Conservation (phyloP, 176 grass and related monocot genomes). For the Puccinellia tenuiflora region DNA sequence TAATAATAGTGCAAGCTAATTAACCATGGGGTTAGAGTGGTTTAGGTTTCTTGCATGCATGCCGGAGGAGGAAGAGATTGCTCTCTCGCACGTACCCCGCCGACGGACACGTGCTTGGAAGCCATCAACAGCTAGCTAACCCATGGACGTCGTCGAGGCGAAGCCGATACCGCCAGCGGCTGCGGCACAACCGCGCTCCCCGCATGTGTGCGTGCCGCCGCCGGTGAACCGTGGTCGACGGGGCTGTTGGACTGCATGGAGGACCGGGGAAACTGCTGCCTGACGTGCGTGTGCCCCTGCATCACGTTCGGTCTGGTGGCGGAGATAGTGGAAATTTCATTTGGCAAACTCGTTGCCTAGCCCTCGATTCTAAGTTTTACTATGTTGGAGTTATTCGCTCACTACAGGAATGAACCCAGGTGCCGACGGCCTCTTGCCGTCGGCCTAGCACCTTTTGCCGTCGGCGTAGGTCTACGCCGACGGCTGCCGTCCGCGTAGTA, state of each 20-base stretch:
- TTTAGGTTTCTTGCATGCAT: background rate
- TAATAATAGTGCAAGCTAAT: background rate
- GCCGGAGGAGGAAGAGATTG: too few relatives aligned
- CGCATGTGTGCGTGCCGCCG: background rate
- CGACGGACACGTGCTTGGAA: too few relatives aligned
- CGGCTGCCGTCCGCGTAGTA: too few relatives aligned
- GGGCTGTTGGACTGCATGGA: background rate
- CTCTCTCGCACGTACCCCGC: too few relatives aligned
- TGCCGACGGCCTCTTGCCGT: too few relatives aligned
- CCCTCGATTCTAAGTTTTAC: too few relatives aligned
- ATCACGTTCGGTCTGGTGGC: background rate
- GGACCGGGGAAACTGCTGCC: background rate
- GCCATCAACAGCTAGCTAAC: too few relatives aligned
- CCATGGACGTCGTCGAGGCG: background rate
- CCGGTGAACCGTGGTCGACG: background rate
- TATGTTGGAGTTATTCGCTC: too few relatives aligned
- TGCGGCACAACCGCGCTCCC: background rate
- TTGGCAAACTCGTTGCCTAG: too few relatives aligned
- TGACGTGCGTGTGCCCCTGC: background rate
- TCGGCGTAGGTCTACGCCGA: too few relatives aligned
- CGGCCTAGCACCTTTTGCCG: too few relatives aligned
- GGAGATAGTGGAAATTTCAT: slow-evolving; percentile 12
- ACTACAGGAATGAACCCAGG: too few relatives aligned
- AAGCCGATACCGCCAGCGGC: background rate
- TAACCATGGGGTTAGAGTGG: background rate